Percentiles rank a stretch among this genome's conserved stretches.
Evolutionary conservation across 2,329 filamentous ascomycete genomes (phyloP).

Genomic region (Drechslerella stenobrocha): DNA sequence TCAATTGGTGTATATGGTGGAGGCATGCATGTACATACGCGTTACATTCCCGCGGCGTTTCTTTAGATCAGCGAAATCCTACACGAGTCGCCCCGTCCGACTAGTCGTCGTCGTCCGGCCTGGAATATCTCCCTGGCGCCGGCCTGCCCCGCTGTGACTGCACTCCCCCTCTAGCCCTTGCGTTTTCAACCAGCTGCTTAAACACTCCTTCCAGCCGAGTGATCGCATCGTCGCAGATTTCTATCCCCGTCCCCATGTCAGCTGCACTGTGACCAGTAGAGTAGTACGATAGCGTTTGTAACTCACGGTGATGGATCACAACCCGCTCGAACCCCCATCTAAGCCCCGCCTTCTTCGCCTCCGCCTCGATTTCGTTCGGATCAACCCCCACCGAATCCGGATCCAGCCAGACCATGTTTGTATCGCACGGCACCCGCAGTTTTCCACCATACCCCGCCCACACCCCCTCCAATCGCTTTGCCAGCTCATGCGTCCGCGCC

Average conservation of each 20-base stretch:
- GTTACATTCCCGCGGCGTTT: constrained; percentile 29
- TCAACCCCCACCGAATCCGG: constrained; percentile 65
- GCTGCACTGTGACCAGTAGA: constrained; percentile 53
- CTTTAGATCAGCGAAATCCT: constrained; percentile 25
- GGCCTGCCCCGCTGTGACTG: constrained; percentile 8
- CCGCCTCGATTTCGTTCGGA: constrained; percentile 61
- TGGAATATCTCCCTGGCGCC: constrained; percentile 21
- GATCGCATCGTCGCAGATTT: constrained; percentile 70
- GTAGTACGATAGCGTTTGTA: background rate
- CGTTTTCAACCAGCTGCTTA: constrained; percentile 51
- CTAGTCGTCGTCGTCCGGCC: constrained; percentile 24
- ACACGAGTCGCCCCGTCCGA: too few species aligned
- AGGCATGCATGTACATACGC: constrained; percentile 34
- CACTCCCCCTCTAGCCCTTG: constrained; percentile 18
- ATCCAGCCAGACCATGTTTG: constrained; percentile 92
- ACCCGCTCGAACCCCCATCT: constrained; percentile 63
- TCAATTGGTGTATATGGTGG: constrained; percentile 24
- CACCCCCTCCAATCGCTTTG: constrained; percentile 65
- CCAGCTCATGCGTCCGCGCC: constrained; percentile 64
- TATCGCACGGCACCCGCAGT: constrained; percentile 71
- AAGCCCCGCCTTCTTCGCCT: constrained; percentile 64
- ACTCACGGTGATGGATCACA: constrained; percentile 67
- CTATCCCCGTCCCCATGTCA: constrained; percentile 60
- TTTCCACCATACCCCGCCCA: constrained; percentile 73
- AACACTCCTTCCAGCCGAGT: constrained; percentile 64